phyloP scores from a whole-genome alignment of 805 yeast genomes.

The Kazachstania kunashirensis region DNA sequence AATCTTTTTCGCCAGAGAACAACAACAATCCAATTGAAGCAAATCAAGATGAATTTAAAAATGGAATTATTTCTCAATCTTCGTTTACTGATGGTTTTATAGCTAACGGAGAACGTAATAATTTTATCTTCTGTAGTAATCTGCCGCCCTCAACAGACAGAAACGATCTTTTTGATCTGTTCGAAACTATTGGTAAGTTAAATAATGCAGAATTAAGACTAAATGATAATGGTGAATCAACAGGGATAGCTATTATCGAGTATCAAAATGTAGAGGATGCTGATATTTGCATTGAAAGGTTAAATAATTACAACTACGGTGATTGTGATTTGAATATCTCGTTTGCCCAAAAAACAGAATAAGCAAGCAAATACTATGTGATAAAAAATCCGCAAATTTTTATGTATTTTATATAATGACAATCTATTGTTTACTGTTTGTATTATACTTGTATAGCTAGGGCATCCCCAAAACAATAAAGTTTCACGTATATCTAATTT shows the following conservation, averaged over 20 bases:
- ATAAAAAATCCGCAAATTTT: no score
- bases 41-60: neutral
- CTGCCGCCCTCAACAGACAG: conserved; percentile 85
- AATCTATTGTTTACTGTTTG: no score
- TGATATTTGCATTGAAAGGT: conserved; percentile 59
- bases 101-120: conserved; percentile 53
- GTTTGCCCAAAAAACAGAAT: no score
- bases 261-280: conserved; percentile 61
- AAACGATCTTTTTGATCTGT: conserved; percentile 74
- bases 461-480: no score
- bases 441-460: no score
- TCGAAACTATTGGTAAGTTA: conserved; percentile 75
- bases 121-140: conserved; percentile 59
- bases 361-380: no score
- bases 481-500: no score
- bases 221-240: conserved; percentile 52
- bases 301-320: conserved; percentile 78
- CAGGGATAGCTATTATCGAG: conserved; percentile 80
- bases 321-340: conserved; percentile 61
- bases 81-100: conserved; percentile 58
- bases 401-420: no score
- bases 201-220: conserved; percentile 65
- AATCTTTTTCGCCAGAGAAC: neutral
- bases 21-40: neutral
- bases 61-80: conserved; percentile 13